Base-by-base conservation (phyloP, 1,139 yeast genomes). In the Debaryomycetaceae sp. region DNA sequence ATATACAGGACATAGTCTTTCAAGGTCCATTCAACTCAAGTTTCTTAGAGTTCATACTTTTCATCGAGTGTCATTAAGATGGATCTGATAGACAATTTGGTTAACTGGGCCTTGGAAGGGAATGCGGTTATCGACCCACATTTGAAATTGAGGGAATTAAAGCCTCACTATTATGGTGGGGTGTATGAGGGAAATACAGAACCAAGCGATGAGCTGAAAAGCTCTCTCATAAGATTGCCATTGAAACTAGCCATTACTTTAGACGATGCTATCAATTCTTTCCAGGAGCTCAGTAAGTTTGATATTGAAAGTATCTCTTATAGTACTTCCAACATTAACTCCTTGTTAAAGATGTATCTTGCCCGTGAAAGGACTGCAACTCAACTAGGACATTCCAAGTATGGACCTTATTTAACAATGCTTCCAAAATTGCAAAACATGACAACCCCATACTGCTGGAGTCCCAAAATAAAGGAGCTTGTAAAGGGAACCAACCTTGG, bases 391-490 rank as follows among this genome's bases (percentile, higher is more conserved):
- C 46, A 51, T 9, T 62, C 69, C 4, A 63, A 62, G 45, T 75
- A 57, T 54, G 45, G 58, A 39, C 79, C 84, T 0, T 90, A 87
- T 56, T 58, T 88, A 33, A 61, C 69, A 24, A 59, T 76, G n/a
- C 69, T 89, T 24, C 96, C 96, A 0, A 49, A 59, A 2, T 67
- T 77, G 5, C 55, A 56, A 3, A 66, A 70, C 11, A 72, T 80
- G 24, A 73, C 74, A 34, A 72, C 84, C 5, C 95, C 96, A 1
- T 76, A 80, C 44, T 79, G 78, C 46, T 88, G 91, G 88, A 62
- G 65, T 13, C 61, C 72, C 0, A 65, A 65, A 5, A 86, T 84
- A 39, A 68, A 78, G 48, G 60, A 64, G 2, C 62, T 73, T 43
- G 61, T 89, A 6, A 68, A 72, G 39, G 95, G 91, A 0, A 84